phyloP scores from a whole-genome alignment of 2,329 filamentous ascomycete species.

The Fusarium concolor region DNA sequence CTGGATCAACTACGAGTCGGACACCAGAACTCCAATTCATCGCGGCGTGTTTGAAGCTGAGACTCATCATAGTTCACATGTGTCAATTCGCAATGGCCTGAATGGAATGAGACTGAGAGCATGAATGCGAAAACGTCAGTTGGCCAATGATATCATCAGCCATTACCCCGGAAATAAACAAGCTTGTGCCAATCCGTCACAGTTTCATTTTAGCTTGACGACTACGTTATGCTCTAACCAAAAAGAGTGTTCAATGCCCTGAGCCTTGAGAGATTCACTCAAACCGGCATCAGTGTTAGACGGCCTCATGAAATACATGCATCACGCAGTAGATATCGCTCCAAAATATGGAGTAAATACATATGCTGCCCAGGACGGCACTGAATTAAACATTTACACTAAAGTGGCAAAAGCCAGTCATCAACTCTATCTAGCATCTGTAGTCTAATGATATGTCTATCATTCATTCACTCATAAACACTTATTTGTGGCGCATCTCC shows the following conservation, averaged over 20 bases:
- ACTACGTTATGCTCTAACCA: neutral
- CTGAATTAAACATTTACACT: neutral
- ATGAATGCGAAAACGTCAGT: neutral
- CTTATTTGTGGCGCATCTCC: conserved; percentile 36
- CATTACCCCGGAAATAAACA: neutral
- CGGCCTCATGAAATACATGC: too few species aligned
- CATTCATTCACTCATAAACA: neutral
- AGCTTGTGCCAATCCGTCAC: neutral
- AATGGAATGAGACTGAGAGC: neutral
- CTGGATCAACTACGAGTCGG: too few species aligned
- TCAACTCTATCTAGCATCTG: neutral
- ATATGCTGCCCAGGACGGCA: neutral
- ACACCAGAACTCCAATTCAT: too few species aligned
- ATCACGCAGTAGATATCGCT: too few species aligned
- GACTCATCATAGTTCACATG: neutral
- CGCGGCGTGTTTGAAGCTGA: neutral
- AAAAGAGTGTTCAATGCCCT: too few species aligned
- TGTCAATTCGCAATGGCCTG: rapidly evolving
- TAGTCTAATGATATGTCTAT: conserved; percentile 8
- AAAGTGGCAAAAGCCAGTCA: neutral
- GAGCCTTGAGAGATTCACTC: too few species aligned
- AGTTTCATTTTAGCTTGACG: neutral
- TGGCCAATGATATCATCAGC: neutral
- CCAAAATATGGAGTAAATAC: too few species aligned
- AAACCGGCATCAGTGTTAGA: too few species aligned